Conservation (phyloP, 2,329 filamentous ascomycete genomes). For the Cephalotrichum gorgonifer region DNA sequence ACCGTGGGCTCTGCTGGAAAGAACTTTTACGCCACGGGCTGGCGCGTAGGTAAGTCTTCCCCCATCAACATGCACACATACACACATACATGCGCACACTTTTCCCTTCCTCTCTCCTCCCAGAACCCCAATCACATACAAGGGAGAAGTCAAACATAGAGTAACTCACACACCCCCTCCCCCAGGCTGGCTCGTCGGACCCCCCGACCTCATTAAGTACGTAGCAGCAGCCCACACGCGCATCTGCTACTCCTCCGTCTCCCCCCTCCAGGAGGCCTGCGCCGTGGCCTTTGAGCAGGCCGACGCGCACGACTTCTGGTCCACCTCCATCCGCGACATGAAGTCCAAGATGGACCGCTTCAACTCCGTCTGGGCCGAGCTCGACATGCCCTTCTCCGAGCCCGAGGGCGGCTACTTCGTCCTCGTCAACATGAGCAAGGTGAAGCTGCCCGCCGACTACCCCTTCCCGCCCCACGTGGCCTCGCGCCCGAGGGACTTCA, state of each 20-base stretch:
- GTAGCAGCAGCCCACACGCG: conserved; percentile 87
- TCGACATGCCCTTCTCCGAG: conserved; percentile 72
- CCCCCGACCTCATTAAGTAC: conserved; percentile 78
- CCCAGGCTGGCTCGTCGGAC: conserved; percentile 78
- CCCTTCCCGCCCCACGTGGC: conserved; percentile 84
- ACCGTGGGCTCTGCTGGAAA: conserved; percentile 96
- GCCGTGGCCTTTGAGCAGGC: conserved; percentile 92
- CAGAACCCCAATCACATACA: neutral
- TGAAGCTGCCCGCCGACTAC: conserved; percentile 74
- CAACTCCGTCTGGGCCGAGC: conserved; percentile 69
- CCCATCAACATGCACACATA: neutral
- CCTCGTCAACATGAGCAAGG: conserved; percentile 83
- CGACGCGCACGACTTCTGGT: conserved; percentile 79
- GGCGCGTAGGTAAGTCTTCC: conserved; percentile 60
- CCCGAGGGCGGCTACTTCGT: conserved; percentile 98
- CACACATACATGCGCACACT: neutral
- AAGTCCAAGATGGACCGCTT: conserved; percentile 79
- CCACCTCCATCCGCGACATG: conserved; percentile 75
- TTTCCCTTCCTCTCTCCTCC: neutral
- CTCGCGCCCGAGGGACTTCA: conserved; percentile 80
- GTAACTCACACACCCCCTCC: conserved; percentile 4
- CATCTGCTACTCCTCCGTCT: conserved; percentile 92
- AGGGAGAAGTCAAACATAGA: too few relatives aligned
- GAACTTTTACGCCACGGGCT: conserved; percentile 96
- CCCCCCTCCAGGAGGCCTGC: conserved; percentile 85